Evolutionary conservation across 345 rosid species (phyloP).

Genomic region (Dimocarpus longan): DNA sequence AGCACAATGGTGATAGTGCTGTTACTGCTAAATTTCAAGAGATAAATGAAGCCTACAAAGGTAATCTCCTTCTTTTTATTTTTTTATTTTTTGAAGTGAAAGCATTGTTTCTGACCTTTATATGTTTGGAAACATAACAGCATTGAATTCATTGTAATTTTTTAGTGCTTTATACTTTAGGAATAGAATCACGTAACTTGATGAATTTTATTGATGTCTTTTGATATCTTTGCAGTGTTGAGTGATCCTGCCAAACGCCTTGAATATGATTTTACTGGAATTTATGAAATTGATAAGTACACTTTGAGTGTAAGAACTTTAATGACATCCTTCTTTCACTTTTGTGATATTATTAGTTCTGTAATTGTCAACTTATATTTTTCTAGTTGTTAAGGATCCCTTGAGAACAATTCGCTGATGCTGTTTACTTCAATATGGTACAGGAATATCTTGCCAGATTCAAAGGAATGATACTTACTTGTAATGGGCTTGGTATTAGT

Average conservation of each 20-base stretch:
- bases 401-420: slow-evolving; percentile 1
- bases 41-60: slow-evolving; percentile 80
- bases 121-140: neutral
- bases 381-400: neutral
- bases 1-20: slow-evolving; percentile 71
- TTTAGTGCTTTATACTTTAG: neutral
- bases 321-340: neutral
- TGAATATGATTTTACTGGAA: slow-evolving; percentile 78
- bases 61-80: slow-evolving; percentile 26
- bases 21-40: slow-evolving; percentile 73
- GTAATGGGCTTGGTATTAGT: slow-evolving; percentile 86
- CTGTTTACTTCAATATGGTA: neutral
- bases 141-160: neutral
- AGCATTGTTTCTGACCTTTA: neutral
- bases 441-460: slow-evolving; percentile 90
- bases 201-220: slow-evolving; percentile 9
- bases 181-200: neutral
- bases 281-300: slow-evolving; percentile 78
- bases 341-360: slow-evolving; percentile 1
- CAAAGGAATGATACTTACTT: slow-evolving; percentile 90
- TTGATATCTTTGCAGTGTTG: slow-evolving; percentile 52
- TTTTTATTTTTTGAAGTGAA: slow-evolving; percentile 1
- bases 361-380: slow-evolving; percentile 8
- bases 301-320: slow-evolving; percentile 59
- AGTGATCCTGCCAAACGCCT: slow-evolving; percentile 75